Conservation (phyloP, 768 basidiomycete species). For the Termitomyces sp. region DNA sequence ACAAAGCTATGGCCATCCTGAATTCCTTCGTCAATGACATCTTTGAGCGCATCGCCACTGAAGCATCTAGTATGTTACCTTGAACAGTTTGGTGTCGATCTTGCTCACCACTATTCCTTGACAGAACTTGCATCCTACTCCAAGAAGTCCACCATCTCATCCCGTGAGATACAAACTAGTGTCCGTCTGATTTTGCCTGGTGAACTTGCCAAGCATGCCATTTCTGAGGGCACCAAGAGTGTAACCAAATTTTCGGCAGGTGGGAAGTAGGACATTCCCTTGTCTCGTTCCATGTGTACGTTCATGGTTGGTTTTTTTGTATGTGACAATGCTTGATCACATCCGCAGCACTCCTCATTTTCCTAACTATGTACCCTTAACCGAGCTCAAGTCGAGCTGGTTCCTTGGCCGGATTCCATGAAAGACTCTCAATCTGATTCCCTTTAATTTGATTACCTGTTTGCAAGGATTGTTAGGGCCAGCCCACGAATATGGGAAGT, state of each 20-base stretch:
- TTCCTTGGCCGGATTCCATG: no score
- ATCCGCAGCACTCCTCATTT: background rate
- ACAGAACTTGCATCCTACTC: slow-evolving; percentile 80
- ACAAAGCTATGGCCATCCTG: slow-evolving; percentile 82
- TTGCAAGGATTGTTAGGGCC: no score
- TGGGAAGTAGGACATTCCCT: slow-evolving; percentile 31
- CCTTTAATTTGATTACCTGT: no score
- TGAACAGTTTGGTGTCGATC: background rate
- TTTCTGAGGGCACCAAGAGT: slow-evolving; percentile 61
- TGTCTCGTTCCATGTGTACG: background rate
- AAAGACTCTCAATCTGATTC: no score
- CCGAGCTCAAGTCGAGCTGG: no score
- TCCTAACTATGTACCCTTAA: background rate
- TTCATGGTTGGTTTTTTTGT: background rate
- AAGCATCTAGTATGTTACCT: slow-evolving; percentile 58
- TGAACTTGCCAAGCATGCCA: slow-evolving; percentile 85
- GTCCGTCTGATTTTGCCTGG: slow-evolving; percentile 83
- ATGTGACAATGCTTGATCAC: background rate
- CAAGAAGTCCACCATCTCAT: slow-evolving; percentile 88
- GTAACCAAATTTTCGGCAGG: slow-evolving; percentile 50
- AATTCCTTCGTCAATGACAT: slow-evolving; percentile 86
- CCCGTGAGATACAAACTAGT: slow-evolving; percentile 84
- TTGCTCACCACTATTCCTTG: background rate
- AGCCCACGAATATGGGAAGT: no score
- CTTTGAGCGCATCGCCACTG: slow-evolving; percentile 76